Evolutionary conservation across 495 filamentous ascomycete genomes (phyloP), one percentile per base, ranked within the genome.

Genomic region (Tuber indicum): DNA sequence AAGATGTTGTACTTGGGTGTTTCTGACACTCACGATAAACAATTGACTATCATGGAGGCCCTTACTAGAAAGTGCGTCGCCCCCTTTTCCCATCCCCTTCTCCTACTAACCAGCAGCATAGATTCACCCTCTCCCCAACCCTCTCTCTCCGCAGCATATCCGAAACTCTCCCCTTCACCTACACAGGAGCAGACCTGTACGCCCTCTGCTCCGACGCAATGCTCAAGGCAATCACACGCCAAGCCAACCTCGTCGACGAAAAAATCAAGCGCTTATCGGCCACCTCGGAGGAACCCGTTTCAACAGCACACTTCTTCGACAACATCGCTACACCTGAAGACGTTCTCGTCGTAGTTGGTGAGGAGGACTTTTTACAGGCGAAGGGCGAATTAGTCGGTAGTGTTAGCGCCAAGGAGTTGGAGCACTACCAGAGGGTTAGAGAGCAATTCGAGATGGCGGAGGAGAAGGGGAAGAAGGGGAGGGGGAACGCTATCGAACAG

Each of bases 1-100:
- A 99, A 98, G 88, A 98, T 98, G 96, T 89, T 99, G 58, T 99
- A 98, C 82, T 87, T 99, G 41, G 96, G 96, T 19, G 92, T 99
- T 2, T 94, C 93, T 41, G 96, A 98, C 84, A 98, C 96, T 21
- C 96, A 98, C 83, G 92, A 97, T 16, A 98, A 98, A 86, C 96
- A 99, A 85, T 88, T 93, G 71, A 98, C 89, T 6, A 98, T 99
- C 80, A 86, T 99, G 84, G 93, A 98, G 84, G 96, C 96, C 14
- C 85, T 99, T 78, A 98, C 96, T 14, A 87, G 96, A 81, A 99
- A 98, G 91, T 92, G 88, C 72, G 90, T 87, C 10, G 52, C 10
- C n/a, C 9, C 52, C 74, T 47, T 42, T 19, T 36, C n/a, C 58
- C 72, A 49, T 52, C n/a, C 43, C n/a, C 23, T 44, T 71, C 70